A percentile compares a stretch with the other conserved stretches of the same genome.
Conservation (phyloP, 768 basidiomycete genomes). For the Panaeolus papilionaceus region DNA sequence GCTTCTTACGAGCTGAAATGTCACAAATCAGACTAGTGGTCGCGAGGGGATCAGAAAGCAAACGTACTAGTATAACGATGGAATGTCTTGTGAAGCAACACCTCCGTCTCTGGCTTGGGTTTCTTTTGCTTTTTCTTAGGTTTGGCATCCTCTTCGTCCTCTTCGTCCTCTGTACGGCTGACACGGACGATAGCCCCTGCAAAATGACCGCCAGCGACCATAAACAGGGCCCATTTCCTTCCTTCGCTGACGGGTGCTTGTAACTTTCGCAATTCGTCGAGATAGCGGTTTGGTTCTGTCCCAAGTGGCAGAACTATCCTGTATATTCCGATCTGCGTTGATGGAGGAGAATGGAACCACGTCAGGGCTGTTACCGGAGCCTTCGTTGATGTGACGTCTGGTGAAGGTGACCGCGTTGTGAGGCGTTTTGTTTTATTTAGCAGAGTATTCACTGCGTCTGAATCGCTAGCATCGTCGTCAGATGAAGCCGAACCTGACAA, state of each 20-base stretch:
- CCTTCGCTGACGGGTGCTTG: constrained; percentile 61
- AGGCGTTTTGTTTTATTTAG: constrained; percentile 63
- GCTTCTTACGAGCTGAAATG: constrained; percentile 86
- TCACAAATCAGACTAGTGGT: constrained; percentile 13
- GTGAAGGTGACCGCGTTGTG: constrained; percentile 50
- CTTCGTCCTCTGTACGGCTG: constrained; percentile 55
- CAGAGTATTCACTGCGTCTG: constrained; percentile 72
- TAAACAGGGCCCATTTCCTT: constrained; percentile 91
- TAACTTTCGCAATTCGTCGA: constrained; percentile 68
- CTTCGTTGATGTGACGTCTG: constrained; percentile 38
- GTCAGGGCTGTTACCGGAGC: constrained; percentile 69
- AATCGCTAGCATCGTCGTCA: constrained; percentile 58
- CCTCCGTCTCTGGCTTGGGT: constrained; percentile 79
- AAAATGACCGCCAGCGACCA: constrained; percentile 98
- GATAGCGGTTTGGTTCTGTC: constrained; percentile 50
- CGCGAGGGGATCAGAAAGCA: constrained; percentile 3
- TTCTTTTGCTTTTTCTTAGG: constrained; percentile 65
- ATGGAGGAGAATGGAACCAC: constrained; percentile 91
- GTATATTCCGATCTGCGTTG: constrained; percentile 92
- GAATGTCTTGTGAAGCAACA: constrained; percentile 93
- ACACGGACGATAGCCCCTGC: constrained; percentile 89
- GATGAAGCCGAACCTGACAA: constrained; percentile 92
- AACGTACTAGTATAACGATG: constrained; percentile 96
- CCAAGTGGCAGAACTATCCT: constrained; percentile 70
- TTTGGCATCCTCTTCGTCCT: constrained; percentile 44